These are phyloP conservation scores for Ganoderma leucocontextum DNA, from an alignment of 1,284 basidiomycete genomes.

Conservation along the genomic window DNA sequence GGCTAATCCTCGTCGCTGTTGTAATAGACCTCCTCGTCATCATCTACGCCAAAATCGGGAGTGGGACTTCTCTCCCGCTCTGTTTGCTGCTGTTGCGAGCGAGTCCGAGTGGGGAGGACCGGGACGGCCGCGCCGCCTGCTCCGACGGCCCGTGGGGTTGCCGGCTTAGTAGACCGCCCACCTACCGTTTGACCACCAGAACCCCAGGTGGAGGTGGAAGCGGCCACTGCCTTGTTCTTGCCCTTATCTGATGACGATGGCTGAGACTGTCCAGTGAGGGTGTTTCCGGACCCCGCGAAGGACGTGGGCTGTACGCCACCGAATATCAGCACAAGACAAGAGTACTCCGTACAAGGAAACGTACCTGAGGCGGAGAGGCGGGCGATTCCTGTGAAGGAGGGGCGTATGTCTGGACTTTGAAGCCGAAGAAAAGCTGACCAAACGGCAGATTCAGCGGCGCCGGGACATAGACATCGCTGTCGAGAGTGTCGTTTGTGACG, in stretches of 20 bases:
- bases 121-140: slow-evolving; percentile 62
- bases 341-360: background rate
- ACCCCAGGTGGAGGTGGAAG: slow-evolving; percentile 55
- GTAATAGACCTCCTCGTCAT: slow-evolving; percentile 76
- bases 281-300: slow-evolving; percentile 94
- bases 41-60: slow-evolving; percentile 81
- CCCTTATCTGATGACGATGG: slow-evolving; percentile 49
- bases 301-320: slow-evolving; percentile 50
- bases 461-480: slow-evolving; percentile 83
- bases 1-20: slow-evolving; percentile 64
- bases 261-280: slow-evolving; percentile 63
- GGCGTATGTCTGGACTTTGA: slow-evolving; percentile 77
- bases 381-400: slow-evolving; percentile 52
- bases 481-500: slow-evolving; percentile 84
- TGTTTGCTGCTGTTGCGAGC: slow-evolving; percentile 42
- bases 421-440: slow-evolving; percentile 96
- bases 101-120: slow-evolving; percentile 48
- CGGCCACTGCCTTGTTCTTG: slow-evolving; percentile 59
- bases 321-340: background rate
- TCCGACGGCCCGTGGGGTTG: slow-evolving; percentile 50
- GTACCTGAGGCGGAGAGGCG: slow-evolving; percentile 31
- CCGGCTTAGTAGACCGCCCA: slow-evolving; percentile 45
- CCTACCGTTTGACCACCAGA: slow-evolving; percentile 63
- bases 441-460: slow-evolving; percentile 91
- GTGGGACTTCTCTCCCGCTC: slow-evolving; percentile 64